A percentile compares a stretch with the other conserved stretches of the same genome.
Evolutionary conservation across 176 grass and related monocot species (phyloP).

Genomic region (Avena eriantha): DNA sequence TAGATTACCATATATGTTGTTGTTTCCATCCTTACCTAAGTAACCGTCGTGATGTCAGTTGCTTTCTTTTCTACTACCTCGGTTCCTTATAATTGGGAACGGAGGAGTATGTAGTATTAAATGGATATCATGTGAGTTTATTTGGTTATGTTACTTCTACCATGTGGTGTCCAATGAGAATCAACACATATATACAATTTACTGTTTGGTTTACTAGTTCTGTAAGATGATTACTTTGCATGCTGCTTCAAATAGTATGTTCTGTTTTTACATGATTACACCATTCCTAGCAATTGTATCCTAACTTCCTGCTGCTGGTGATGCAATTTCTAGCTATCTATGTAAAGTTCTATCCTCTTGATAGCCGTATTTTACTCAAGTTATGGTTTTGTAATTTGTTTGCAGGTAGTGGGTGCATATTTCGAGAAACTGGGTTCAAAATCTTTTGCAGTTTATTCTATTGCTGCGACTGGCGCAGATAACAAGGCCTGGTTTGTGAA

Average conservation of each 20-base stretch:
- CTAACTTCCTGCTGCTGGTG: constrained; percentile 6
- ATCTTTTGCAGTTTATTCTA: constrained; percentile 99
- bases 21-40: constrained; percentile 9
- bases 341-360: constrained; percentile 35
- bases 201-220: neutral
- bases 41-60: neutral
- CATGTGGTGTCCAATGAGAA: constrained; percentile 31
- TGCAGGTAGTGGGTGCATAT: constrained; percentile 96
- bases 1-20: neutral
- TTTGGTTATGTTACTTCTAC: constrained; percentile 33
- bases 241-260: neutral
- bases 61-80: constrained; percentile 23
- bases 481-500: constrained; percentile 98
- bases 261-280: constrained; percentile 7
- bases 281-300: constrained; percentile 7
- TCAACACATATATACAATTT: neutral
- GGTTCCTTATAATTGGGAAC: too few relatives aligned
- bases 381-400: constrained; percentile 40
- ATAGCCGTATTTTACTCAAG: constrained; percentile 20
- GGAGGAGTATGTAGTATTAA: neutral
- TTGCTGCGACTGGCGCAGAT: constrained; percentile 86
- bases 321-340: constrained; percentile 28
- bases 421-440: constrained; percentile 92
- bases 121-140: constrained; percentile 10
- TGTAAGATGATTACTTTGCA: constrained; percentile 9